Percentiles rank a stretch among this genome's conserved stretches.
These are phyloP conservation scores for Tremellales sp. DNA, from an alignment of 1,284 basidiomycete species.

Conservation along the genomic window DNA sequence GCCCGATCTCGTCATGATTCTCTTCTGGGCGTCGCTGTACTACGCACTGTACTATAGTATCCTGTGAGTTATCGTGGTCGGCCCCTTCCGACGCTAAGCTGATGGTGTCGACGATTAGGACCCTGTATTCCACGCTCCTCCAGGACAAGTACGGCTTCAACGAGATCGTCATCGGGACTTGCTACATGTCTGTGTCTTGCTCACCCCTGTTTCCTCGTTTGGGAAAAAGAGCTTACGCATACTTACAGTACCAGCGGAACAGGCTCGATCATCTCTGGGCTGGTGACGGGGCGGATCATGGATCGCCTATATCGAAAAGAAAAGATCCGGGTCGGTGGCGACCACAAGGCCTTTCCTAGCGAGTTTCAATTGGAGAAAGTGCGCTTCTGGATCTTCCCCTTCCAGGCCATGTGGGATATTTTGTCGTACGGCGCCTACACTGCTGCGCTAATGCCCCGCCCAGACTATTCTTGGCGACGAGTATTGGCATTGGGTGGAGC, in stretches of 20 bases:
- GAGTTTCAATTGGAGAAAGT: slow-evolving; percentile 33
- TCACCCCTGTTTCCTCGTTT: background rate
- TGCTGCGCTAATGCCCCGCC: background rate
- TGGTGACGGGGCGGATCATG: slow-evolving; percentile 31
- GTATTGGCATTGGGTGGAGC: slow-evolving; percentile 35
- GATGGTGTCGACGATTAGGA: slow-evolving; percentile 16
- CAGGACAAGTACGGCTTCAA: slow-evolving; percentile 28
- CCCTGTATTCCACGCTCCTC: slow-evolving; percentile 36
- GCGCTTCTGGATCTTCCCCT: slow-evolving; percentile 28
- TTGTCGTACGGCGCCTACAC: background rate
- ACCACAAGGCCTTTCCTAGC: slow-evolving; percentile 24
- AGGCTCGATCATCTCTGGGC: slow-evolving; percentile 28
- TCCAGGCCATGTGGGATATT: slow-evolving; percentile 23
- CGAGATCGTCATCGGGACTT: slow-evolving; percentile 35
- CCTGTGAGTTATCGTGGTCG: slow-evolving; percentile 19
- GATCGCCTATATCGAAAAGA: slow-evolving; percentile 32
- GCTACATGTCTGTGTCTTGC: slow-evolving; percentile 41
- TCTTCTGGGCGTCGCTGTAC: slow-evolving; percentile 31
- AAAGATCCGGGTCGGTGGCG: slow-evolving; percentile 28
- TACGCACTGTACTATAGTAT: slow-evolving; percentile 39
- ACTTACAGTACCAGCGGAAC: slow-evolving; percentile 30
- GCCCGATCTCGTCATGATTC: slow-evolving; percentile 33
- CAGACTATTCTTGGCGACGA: slow-evolving; percentile 23
- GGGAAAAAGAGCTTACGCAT: too few species aligned
- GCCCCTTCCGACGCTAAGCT: background rate